Conservation (phyloP, 495 filamentous ascomycete species). For the Hypoxylon perforatum region DNA sequence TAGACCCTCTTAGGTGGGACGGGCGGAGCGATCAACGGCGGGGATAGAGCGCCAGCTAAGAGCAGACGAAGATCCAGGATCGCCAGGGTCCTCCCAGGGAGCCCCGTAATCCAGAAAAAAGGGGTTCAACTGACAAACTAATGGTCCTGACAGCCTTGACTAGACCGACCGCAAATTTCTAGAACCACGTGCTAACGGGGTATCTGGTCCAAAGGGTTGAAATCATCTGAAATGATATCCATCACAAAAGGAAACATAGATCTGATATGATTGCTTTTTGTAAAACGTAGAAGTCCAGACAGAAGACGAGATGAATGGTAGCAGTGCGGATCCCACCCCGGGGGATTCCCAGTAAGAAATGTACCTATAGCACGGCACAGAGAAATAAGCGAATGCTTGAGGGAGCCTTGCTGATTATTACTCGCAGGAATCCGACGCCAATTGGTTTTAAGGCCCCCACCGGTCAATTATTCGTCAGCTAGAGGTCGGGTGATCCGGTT, state of each 20-base stretch:
- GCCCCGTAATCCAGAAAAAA: conserved; percentile 14
- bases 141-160: conserved; percentile 9
- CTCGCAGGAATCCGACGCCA: conserved; percentile 24
- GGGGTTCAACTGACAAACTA: conserved; percentile 16
- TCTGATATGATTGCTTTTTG: conserved; percentile 3
- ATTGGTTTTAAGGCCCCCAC: conserved; percentile 6
- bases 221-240: conserved; percentile 12
- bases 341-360: conserved; percentile 12
- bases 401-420: conserved; percentile 30
- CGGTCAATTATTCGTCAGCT: conserved; percentile 36
- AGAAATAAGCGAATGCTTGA: conserved; percentile 15
- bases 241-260: conserved; percentile 27
- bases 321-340: conserved; percentile 13
- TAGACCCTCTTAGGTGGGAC: conserved; percentile 24
- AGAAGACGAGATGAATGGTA: neutral
- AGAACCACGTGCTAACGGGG: conserved; percentile 3
- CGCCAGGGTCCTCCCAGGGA: conserved; percentile 33
- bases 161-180: conserved; percentile 31
- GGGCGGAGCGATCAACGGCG: conserved; percentile 38
- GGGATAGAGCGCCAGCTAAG: conserved; percentile 24
- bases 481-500: conserved; percentile 34
- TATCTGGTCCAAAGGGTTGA: neutral
- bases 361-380: conserved; percentile 8
- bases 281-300: neutral
- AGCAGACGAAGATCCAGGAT: conserved; percentile 38